Evolutionary conservation across 1,284 basidiomycete genomes (phyloP).

Genomic region (Moesziomyces aphidis): DNA sequence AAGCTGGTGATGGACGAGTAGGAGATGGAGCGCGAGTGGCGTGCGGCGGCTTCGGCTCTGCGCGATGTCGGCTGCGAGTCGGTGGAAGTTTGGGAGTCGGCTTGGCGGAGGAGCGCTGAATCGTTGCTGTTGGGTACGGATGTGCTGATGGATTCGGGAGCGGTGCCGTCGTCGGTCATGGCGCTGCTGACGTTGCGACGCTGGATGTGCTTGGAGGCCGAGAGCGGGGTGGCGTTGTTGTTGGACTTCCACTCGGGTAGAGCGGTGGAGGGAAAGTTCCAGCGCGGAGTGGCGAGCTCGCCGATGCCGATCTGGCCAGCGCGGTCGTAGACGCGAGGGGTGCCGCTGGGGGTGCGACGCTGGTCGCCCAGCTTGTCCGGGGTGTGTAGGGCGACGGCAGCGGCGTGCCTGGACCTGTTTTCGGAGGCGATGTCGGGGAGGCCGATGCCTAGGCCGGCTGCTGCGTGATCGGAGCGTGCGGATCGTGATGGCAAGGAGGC

Average conservation of each 20-base stretch:
- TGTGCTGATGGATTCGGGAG: slow-evolving; percentile 18
- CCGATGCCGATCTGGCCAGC: slow-evolving; percentile 91
- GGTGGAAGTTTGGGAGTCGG: slow-evolving; percentile 8
- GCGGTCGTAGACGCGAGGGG: slow-evolving; percentile 74
- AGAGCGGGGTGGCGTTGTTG: slow-evolving; percentile 22
- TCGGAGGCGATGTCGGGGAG: slow-evolving; percentile 32
- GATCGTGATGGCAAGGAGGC: slow-evolving; percentile 5
- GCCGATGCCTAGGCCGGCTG: slow-evolving; percentile 49
- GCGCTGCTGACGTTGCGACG: slow-evolving; percentile 39
- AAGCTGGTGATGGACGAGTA: slow-evolving; percentile 53
- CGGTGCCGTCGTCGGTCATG: slow-evolving; percentile 38
- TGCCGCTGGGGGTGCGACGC: slow-evolving; percentile 20
- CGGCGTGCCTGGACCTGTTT: slow-evolving; percentile 7
- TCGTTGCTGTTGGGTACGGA: slow-evolving; percentile 23
- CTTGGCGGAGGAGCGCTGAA: slow-evolving; percentile 9
- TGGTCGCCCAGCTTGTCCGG: slow-evolving; percentile 41
- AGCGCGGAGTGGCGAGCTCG: slow-evolving; percentile 95
- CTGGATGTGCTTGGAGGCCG: slow-evolving; percentile 18
- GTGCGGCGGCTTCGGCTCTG: slow-evolving; percentile 25
- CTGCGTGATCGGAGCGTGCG: slow-evolving; percentile 8
- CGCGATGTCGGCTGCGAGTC: slow-evolving; percentile 1
- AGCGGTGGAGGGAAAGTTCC: slow-evolving; percentile 70
- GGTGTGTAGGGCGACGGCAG: slow-evolving; percentile 21
- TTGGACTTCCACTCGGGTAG: slow-evolving; percentile 23
- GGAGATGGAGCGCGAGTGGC: slow-evolving; percentile 62